Conservation (phyloP, 768 basidiomycete species). For the Austroboletus eburneus region DNA sequence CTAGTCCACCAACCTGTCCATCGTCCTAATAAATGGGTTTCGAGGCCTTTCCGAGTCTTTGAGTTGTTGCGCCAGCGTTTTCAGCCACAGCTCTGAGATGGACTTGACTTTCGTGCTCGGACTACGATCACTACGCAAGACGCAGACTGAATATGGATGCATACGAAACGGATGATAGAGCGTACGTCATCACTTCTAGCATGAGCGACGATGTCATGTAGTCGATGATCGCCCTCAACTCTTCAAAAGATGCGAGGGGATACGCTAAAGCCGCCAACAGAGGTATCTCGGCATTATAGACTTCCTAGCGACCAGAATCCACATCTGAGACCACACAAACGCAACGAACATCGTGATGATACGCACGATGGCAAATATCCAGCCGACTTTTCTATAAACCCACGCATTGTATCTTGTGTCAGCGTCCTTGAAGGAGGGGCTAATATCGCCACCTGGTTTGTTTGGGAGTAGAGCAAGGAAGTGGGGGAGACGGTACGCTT, state of each 20-base stretch:
- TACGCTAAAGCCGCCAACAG: constrained; percentile 23
- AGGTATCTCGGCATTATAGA: constrained; percentile 25
- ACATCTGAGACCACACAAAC: not conserved
- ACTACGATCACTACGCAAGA: constrained; percentile 18
- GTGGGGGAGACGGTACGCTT: constrained; percentile 23
- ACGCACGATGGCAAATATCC: constrained; percentile 21
- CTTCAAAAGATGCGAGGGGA: constrained; percentile 19
- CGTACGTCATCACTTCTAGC: constrained; percentile 29
- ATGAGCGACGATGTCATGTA: constrained; percentile 31
- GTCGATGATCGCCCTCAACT: constrained; percentile 21
- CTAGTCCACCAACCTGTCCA: constrained; percentile 19
- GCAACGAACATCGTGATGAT: not conserved
- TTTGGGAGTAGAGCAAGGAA: constrained; percentile 21
- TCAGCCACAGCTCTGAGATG: constrained; percentile 23
- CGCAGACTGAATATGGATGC: not conserved
- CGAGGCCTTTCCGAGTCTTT: constrained; percentile 9
- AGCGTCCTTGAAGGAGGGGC: constrained; percentile 21
- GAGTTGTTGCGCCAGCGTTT: constrained; percentile 18
- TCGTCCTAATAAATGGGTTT: constrained; percentile 24
- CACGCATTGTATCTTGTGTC: constrained; percentile 20
- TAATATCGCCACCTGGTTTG: constrained; percentile 29
- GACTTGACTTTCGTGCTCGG: constrained; percentile 17
- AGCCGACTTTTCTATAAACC: constrained; percentile 21
- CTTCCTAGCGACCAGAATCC: constrained; percentile 14
- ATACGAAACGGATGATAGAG: not conserved